Base-by-base conservation (phyloP, 2,329 filamentous ascomycete genomes). In the Penicillium aurantiogriseum region DNA sequence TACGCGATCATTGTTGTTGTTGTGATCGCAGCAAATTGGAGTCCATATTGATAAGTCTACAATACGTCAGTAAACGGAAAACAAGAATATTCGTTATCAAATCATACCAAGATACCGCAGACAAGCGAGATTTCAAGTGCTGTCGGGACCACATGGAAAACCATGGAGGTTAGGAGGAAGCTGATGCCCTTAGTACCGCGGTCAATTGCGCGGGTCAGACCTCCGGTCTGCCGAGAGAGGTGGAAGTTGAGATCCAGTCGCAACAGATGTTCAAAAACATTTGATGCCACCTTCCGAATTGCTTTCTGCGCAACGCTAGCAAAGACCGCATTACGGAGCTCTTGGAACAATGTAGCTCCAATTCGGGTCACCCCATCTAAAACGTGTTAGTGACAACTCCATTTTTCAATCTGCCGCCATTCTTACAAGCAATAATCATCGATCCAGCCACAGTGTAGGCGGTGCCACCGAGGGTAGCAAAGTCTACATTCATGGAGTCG, bases 171-270 rank as follows among this genome's bases (percentile, higher is more conserved):
- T 62, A 99, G 81, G 64, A 99, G 76, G 74, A 97, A 99, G 80
- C 91, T 97, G 73, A 99, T 99, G 61, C 94, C 95, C 77, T 99
- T 99, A 21, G 94, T 99, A 70, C 94, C 94, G 61, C 95, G 87
- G 71, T 99, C 95, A 61, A 99, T 94, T 25, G 95, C 94, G 63
- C 94, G 83, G 1, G 93, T 97, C 63, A 99, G 77, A 1, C 94
- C 94, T 61, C 94, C 94, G 0, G 94, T 99, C 78, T 99, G 94
- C 67, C 95, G 91, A 21, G 89, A 88, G 10, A 99, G 83, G 73
- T 99, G 94, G 76, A 99, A 99, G 75, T 89, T 92, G 47, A 97
- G 83, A 71, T 99, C 94, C 23, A 99, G 83, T 54, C 87, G 88
- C 31, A 99, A 80, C 48, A 99, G 72, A 74, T 99, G 95, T 61